Evolutionary conservation across 2,329 filamentous ascomycete species (phyloP), one percentile per base, ranked within the genome.

Genomic region (Dothistroma pini): DNA sequence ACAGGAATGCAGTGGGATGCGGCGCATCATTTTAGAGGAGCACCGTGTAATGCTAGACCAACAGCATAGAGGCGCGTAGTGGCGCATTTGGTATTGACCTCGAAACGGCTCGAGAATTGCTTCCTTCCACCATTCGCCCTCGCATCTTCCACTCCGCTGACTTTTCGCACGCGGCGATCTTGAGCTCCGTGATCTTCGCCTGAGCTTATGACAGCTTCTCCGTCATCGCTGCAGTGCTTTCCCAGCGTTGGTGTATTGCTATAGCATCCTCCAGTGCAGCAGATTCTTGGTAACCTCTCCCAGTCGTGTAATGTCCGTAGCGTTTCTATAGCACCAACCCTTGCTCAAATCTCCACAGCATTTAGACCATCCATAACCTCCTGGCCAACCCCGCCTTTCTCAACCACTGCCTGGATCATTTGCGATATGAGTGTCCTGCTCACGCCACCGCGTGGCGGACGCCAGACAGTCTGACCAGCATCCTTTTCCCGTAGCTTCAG

Each of bases 301-400:
- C 4, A 29, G 25, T 29, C 25, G 25, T 29, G 25, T 29, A 6
- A 29, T 29, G 25, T 29, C 25, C 25, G 25, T 14, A 44, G 38
- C 38, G 3, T 11, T 51, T 21, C 12, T 51, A 12, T 51, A 44
- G 38, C 38, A 14, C 19, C 38, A 44, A 4, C 38, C 21, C 16
- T 29, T 21, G 21, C 48, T 76, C 71, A 75, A 31, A 62, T 68
- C 61, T 92, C 89, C 50, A 95, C 90, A 19, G 83, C 85, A 63
- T 93, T 88, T 67, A 97, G 77, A 0, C 89, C 93, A 64, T 89
- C 86, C 72, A 97, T 80, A 6, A 97, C 89, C 75, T 97, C 93
- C 66, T 93, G 87, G 4, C 89, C 91, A 31, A 97, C 88, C 35
- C 92, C 91, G 0, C 89, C 89, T 69, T 83, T 85, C 72, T 89